phyloP scores from a whole-genome alignment of 768 basidiomycete species.

The Kwoniella pini region DNA sequence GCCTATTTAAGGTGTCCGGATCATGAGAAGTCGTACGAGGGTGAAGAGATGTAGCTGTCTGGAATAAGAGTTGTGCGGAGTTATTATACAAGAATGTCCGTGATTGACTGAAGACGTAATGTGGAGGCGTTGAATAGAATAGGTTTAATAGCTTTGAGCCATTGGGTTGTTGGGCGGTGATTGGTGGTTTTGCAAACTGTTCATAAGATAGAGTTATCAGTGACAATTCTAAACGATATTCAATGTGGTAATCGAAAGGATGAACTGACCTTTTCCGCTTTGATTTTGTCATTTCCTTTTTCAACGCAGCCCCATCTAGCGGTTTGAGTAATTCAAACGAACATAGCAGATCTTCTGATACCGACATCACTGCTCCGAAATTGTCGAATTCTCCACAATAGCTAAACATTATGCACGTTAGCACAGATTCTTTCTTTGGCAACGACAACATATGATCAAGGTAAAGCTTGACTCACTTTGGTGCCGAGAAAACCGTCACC shows the following conservation, averaged over 20 bases:
- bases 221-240: too few relatives aligned
- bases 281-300: conserved; percentile 98
- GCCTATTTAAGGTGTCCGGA: too few relatives aligned
- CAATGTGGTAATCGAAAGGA: too few relatives aligned
- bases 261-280: conserved; percentile 86
- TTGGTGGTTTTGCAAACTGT: conserved; percentile 55
- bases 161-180: conserved; percentile 54
- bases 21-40: too few relatives aligned
- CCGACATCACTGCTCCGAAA: conserved; percentile 63
- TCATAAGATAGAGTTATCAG: background rate
- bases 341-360: conserved; percentile 94
- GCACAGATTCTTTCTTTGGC: too few relatives aligned
- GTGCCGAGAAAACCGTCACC: conserved; percentile 98
- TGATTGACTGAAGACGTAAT: too few relatives aligned
- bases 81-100: too few relatives aligned
- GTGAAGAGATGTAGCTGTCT: too few relatives aligned
- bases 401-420: too few relatives aligned
- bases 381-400: conserved; percentile 56
- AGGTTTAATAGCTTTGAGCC: conserved; percentile 48
- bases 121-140: too few relatives aligned
- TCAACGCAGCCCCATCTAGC: conserved; percentile 85
- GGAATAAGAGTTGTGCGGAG: too few relatives aligned
- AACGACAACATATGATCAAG: too few relatives aligned
- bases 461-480: conserved; percentile 89
- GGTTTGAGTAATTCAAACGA: conserved; percentile 97